Evolutionary conservation across 768 basidiomycete species (phyloP), one percentile per base, ranked within the genome.

Genomic region (Mycena filopes): DNA sequence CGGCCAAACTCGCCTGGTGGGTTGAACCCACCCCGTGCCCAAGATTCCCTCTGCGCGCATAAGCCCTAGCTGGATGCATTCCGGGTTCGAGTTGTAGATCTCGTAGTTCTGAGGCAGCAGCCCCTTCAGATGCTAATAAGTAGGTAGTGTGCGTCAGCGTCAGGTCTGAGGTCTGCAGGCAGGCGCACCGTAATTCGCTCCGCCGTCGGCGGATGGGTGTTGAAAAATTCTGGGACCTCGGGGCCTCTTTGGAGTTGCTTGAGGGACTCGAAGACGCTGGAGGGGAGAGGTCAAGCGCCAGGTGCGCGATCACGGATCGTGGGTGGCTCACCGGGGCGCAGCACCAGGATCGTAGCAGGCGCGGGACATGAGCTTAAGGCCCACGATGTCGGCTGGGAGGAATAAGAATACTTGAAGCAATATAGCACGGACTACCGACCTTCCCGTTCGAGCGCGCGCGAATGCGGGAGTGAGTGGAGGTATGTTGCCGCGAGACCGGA

Each of bases 301-400:
- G n/a, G n/a, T n/a, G n/a, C n/a, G n/a, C 5, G 10, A 49, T 29
- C 54, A 2, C 36, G 16, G 55, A 9, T 26, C 23, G 26, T 15
- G 40, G 54, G 48, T 45, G 9, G 75, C 86, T 70, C 71, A 95
- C 94, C 84, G 82, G 15, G 92, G 87, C 4, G 93, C 86, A 23
- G 89, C 92, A 20, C 76, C 79, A 0, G 96, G 96, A 72, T 98
- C 86, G 74, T 88, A 98, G 77, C 96, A 99, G 0, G 95, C 96
- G 69, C 83, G 85, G 53, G 94, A 84, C 80, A 91, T 91, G 28
- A 98, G 81, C 8, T 84, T 83, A 48, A 98, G 76, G 10, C 97
- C 96, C 54, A 99, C 91, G 29, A 87, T 83, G 74, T 98, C 96
- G 40, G 96, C 96, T 94, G 67, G 49, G 18, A 40, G 21, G 13